Base-by-base conservation (phyloP, 768 basidiomycete genomes). In the Trametopsis cervina region DNA sequence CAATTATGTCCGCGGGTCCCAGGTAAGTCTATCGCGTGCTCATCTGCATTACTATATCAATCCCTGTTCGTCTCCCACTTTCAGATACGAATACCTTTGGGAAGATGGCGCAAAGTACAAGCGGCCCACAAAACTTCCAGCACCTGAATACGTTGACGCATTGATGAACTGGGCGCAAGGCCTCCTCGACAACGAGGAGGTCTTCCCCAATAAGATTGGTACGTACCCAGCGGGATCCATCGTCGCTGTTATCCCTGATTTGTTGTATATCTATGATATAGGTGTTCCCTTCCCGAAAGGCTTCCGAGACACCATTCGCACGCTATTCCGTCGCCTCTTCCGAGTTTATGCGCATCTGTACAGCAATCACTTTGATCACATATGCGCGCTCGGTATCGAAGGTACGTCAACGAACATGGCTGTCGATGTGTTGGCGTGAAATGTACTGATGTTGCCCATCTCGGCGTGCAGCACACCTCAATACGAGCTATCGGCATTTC, bases 111-210 rank as follows among this genome's bases (percentile, higher is more conserved):
- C 79, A 42, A 87, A 79, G 57, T 94, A 83, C 73, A 90, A 84
- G 69, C 81, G 78, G 36, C 91, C 91, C 13, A 89, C 90, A n/a
- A 95, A 93, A 64, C 76, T 95, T n/a, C 78, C 89, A 1, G 92
- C 91, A 2, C 91, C 92, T 0, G 92, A 94, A 51, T 99, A 99
- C 61, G 94, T 98, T 36, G 96, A 99, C 60, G 88, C 89, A 9
- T 73, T 99, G 46, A 99, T 99, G 96, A 96, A 93, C 64, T 99
- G 96, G 96, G 85, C 90, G 4, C 96, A 99, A 64, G 76, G 75
- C 45, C 72, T 95, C 46, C 72, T 99, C 22, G 96, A 99, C 63
- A 93, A 98, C 63, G 93, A 94, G 60, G 74, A 73, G 13, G 69
- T 92, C 45, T 99, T 99, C 64, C 96, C 96, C 2, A 92, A 91